Percentiles rank a stretch among this genome's conserved stretches.
These are phyloP conservation scores for Pseudognaphalium luteoalbum DNA, from an alignment of 129 eudicot genomes.

Conservation along the genomic window DNA sequence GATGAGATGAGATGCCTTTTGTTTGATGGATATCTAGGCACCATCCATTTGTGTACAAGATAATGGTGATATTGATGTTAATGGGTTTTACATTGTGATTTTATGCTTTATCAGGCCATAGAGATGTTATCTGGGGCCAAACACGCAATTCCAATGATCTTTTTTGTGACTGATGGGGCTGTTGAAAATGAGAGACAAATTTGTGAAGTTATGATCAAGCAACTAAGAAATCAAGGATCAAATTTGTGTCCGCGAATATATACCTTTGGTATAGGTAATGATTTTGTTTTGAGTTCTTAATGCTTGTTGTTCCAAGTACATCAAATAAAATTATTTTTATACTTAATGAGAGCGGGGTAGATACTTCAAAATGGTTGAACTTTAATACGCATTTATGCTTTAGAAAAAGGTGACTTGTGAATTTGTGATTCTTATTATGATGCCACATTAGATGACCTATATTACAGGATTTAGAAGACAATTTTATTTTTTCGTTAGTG, in stretches of 20 bases:
- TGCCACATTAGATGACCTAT: constrained; percentile 3
- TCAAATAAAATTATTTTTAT: no score
- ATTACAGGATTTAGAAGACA: background rate
- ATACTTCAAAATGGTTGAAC: background rate
- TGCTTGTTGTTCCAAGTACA: no score
- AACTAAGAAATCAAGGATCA: constrained; percentile 41
- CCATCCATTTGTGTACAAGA: background rate
- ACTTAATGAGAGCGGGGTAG: no score
- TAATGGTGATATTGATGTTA: background rate
- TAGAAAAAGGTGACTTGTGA: background rate
- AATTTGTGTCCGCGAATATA: constrained; percentile 61
- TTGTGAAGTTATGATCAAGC: constrained; percentile 58
- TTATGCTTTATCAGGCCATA: constrained; percentile 55
- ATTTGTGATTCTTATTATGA: background rate
- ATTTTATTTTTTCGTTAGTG: background rate
- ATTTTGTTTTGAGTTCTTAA: background rate
- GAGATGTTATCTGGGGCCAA: constrained; percentile 60
- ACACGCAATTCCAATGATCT: constrained; percentile 56
- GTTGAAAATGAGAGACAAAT: constrained; percentile 91
- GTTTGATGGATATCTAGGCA: background rate
- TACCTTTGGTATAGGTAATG: constrained; percentile 93
- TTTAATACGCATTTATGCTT: no score
- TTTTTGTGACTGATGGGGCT: constrained; percentile 88
- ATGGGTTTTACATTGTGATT: constrained; percentile 10
- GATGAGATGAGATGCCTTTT: constrained; percentile 1